Conservation (phyloP, 2,329 filamentous ascomycete species). For the Sarocladiaceae sp. region DNA sequence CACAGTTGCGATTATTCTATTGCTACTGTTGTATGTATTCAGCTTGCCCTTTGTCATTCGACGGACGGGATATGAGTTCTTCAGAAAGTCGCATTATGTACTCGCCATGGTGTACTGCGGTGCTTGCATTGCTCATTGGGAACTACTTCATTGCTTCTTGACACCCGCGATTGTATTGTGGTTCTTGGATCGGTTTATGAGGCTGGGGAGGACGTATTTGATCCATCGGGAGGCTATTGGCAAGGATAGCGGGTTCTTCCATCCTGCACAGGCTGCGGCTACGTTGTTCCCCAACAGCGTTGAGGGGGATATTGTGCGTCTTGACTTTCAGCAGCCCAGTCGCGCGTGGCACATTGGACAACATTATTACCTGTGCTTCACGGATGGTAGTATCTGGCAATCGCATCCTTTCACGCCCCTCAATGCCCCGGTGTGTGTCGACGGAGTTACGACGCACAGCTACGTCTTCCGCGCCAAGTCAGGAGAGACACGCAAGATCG, state of each 20-base stretch:
- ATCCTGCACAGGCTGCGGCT: conserved; percentile 25
- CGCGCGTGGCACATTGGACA: conserved; percentile 62
- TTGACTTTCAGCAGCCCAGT: conserved; percentile 62
- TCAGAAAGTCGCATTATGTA: conserved; percentile 60
- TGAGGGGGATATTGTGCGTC: conserved; percentile 58
- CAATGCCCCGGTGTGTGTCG: conserved; percentile 41
- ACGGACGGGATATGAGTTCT: conserved; percentile 71
- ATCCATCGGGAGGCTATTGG: conserved; percentile 23
- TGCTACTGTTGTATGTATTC: conserved; percentile 57
- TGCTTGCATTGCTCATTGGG: conserved; percentile 67
- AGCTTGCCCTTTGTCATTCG: conserved; percentile 55
- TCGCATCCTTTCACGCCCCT: conserved; percentile 67
- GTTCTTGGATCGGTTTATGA: conserved; percentile 51
- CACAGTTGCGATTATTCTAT: conserved; percentile 60
- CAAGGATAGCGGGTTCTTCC: conserved; percentile 11
- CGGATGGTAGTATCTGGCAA: conserved; percentile 64
- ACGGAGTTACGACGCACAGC: conserved; percentile 42
- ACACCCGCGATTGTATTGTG: conserved; percentile 56
- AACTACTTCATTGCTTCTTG: conserved; percentile 57
- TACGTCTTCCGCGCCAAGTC: conserved; percentile 55
- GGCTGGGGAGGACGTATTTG: conserved; percentile 48
- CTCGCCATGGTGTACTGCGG: conserved; percentile 53
- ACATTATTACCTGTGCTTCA: conserved; percentile 69
- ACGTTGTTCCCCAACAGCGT: conserved; percentile 47
- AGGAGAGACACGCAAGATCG: conserved; percentile 56